Percentiles rank a stretch among this genome's conserved stretches.
Evolutionary conservation across 768 basidiomycete genomes (phyloP).

Genomic region (Auricularia heimuer): DNA sequence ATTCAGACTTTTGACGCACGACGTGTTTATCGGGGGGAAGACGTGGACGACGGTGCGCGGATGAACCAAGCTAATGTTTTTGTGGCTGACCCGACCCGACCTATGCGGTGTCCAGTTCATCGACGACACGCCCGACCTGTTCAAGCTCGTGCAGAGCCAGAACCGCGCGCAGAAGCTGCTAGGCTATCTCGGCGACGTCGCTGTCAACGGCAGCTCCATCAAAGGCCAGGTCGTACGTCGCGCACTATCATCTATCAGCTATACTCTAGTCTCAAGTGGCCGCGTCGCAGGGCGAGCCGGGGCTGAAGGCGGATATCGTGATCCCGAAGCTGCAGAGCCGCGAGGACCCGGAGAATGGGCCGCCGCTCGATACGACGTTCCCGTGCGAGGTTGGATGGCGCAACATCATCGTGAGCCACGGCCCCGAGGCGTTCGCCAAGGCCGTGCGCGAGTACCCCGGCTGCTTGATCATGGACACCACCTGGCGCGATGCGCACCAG

Average conservation of each 20-base stretch:
- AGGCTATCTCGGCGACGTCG: slow-evolving; percentile 93
- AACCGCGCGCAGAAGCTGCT: slow-evolving; percentile 97
- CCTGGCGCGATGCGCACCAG: slow-evolving; percentile 99
- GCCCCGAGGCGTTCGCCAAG: slow-evolving; percentile 96
- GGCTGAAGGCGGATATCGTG: slow-evolving; percentile 79
- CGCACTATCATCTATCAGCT: slow-evolving; percentile 6
- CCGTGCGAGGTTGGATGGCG: slow-evolving; percentile 93
- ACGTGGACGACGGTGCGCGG: slow-evolving; percentile 86
- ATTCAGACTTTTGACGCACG: slow-evolving; percentile 94
- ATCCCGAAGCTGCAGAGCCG: slow-evolving; percentile 73
- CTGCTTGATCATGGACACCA: slow-evolving; percentile 94
- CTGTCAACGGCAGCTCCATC: slow-evolving; percentile 97
- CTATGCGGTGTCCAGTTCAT: slow-evolving; percentile 58
- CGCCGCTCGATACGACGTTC: slow-evolving; percentile 64
- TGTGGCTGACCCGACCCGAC: no score
- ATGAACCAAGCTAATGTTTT: no score
- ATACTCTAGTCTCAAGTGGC: background rate
- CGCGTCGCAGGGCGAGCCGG: slow-evolving; percentile 67
- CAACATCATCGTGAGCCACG: slow-evolving; percentile 96
- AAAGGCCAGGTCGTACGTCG: slow-evolving; percentile 67
- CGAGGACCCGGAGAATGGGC: slow-evolving; percentile 58
- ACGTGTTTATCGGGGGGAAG: slow-evolving; percentile 90
- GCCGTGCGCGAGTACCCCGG: slow-evolving; percentile 95
- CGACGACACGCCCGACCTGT: slow-evolving; percentile 98
- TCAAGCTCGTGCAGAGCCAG: slow-evolving; percentile 95